Evolutionary conservation across 352 stramenopile genomes (phyloP).

Genomic region (Phytophthora cryptogea): DNA sequence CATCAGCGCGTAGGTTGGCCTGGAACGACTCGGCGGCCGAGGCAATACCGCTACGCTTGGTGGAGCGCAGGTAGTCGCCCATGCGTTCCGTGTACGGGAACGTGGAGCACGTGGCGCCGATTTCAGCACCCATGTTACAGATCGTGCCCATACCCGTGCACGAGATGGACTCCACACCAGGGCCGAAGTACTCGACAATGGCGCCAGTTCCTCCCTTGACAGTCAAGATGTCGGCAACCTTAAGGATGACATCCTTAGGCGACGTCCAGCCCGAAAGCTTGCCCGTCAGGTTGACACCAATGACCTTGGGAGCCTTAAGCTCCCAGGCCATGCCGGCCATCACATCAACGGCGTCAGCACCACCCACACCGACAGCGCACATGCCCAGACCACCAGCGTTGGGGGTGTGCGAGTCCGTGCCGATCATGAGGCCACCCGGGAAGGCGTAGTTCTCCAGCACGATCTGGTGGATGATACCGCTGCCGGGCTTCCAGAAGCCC

Average conservation of each 20-base stretch:
- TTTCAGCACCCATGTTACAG: slow-evolving; percentile 96
- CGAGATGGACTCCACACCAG: slow-evolving; percentile 93
- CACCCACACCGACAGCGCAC: slow-evolving; percentile 93
- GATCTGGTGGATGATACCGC: slow-evolving; percentile 95
- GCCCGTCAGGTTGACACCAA: slow-evolving; percentile 93
- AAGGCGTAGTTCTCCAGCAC: slow-evolving; percentile 96
- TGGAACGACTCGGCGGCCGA: slow-evolving; percentile 88
- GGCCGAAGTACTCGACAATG: slow-evolving; percentile 94
- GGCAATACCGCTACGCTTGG: slow-evolving; percentile 88
- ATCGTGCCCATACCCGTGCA: slow-evolving; percentile 95
- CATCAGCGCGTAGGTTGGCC: slow-evolving; percentile 88
- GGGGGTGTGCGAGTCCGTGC: slow-evolving; percentile 94
- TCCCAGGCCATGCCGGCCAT: slow-evolving; percentile 95
- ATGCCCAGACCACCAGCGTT: slow-evolving; percentile 94
- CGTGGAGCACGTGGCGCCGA: slow-evolving; percentile 93
- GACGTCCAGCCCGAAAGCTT: slow-evolving; percentile 94
- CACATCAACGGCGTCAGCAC: slow-evolving; percentile 92
- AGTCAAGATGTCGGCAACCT: slow-evolving; percentile 93
- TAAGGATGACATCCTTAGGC: slow-evolving; percentile 95
- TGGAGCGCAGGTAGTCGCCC: slow-evolving; percentile 92
- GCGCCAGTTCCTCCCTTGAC: slow-evolving; percentile 93
- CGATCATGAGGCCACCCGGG: slow-evolving; percentile 94
- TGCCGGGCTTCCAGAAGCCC: slow-evolving; percentile 94
- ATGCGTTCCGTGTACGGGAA: slow-evolving; percentile 94
- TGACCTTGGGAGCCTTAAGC: slow-evolving; percentile 95